A percentile compares a stretch with the other conserved stretches of the same genome.
These are phyloP conservation scores for Mallotus nudiflorus DNA, from an alignment of 345 rosid species.

Conservation along the genomic window DNA sequence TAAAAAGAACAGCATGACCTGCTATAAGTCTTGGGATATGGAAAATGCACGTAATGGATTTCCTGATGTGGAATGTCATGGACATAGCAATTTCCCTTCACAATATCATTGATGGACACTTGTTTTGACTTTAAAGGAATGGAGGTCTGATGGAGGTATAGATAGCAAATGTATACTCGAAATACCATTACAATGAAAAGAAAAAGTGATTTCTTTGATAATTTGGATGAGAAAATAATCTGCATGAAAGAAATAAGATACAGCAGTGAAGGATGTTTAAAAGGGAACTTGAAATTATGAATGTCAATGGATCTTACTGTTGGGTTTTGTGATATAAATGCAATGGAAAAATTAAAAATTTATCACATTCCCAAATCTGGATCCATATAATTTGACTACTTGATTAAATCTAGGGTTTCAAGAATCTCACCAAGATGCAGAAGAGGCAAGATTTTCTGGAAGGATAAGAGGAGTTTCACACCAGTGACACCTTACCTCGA, in stretches of 20 bases:
- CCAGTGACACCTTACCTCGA: no score
- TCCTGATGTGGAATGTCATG: not conserved
- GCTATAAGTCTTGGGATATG: constrained; percentile 65
- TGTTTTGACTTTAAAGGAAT: not conserved
- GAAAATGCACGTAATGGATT: constrained; percentile 50
- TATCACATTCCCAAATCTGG: no score
- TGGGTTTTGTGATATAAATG: no score
- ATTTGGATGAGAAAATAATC: not conserved
- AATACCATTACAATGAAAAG: not conserved
- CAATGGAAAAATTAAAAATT: no score
- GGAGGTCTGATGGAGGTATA: not conserved
- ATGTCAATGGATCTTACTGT: no score
- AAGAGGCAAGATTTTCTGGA: no score
- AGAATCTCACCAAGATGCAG: no score
- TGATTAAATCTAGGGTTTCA: no score
- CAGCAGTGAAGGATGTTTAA: not conserved
- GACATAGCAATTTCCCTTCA: not conserved
- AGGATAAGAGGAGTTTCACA: no score
- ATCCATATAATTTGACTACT: no score
- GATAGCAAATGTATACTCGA: not conserved
- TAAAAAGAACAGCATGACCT: constrained; percentile 39
- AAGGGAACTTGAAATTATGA: not conserved
- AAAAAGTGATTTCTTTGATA: not conserved
- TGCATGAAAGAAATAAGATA: not conserved
- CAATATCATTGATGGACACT: not conserved